Base-by-base conservation (phyloP, 352 stramenopile species). In the Globisporangium apiculatum region DNA sequence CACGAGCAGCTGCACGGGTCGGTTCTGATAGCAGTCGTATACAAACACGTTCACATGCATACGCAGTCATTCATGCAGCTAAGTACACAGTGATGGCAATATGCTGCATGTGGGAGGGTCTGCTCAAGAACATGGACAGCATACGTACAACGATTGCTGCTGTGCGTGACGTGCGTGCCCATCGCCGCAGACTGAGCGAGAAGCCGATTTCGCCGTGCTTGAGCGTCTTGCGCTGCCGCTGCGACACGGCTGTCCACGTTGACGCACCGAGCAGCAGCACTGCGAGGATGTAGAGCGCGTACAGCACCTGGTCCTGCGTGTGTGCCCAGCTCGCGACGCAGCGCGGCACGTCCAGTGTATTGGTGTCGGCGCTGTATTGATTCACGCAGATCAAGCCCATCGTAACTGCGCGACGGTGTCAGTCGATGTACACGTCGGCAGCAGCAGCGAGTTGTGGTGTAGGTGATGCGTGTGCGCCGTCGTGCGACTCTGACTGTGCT, bases 301-400 rank as follows among this genome's bases (percentile, higher is more conserved):
- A 73, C 14, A 81, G 42, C 53, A 92, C 73, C 55, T 92, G 83
- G 58, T 89, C 73, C 60, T 89, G 72, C 12, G 80, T 89, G 58
- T 91, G 83, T 41, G 63, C 65, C 83, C 83, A 92, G 61, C 79
- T 66, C 35, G 80, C 83, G 46, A 92, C 70, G 62, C 83, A 92
- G 59, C 74, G 75, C 17, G 79, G 79, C 37, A 71, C 69, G 47
- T 48, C 68, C 6, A 58, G 65, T 0, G 54, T 10, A 7, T n/a
- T 17, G 7, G 17, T 52, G n/a, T 69, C 66, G 31, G 40, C 8
- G 6, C 6, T 41, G 31, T 50, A 48, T 51, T 71, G 69, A 68
- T 88, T 91, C 14, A 81, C 65, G 57, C 81, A 91, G 65, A 91
- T 83, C 65, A 83, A 76, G 35, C 67, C 62, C 75, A 87, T 87